A percentile compares a stretch with the other conserved stretches of the same genome.
phyloP scores from a whole-genome alignment of 495 filamentous ascomycete species.

The Friedmanniomyces endolithicus region DNA sequence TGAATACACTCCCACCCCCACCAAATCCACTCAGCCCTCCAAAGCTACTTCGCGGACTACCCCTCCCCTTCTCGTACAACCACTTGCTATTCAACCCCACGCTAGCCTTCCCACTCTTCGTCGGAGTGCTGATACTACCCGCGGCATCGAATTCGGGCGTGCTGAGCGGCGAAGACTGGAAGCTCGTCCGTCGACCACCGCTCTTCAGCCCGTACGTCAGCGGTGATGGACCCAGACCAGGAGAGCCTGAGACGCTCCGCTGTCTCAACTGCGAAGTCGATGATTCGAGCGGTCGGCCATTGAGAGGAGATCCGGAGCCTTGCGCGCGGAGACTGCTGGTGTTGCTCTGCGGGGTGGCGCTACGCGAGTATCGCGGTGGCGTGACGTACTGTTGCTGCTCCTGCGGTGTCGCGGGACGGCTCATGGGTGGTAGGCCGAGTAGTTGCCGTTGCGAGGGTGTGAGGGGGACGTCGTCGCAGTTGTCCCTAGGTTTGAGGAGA shows the following conservation, averaged over 20 bases:
- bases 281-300: constrained; percentile 22
- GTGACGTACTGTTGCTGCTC: constrained; percentile 56
- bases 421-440: constrained; percentile 64
- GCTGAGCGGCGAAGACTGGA: constrained; percentile 36
- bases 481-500: constrained; percentile 55
- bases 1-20: constrained; percentile 7
- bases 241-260: background rate
- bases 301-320: constrained; percentile 41
- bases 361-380: constrained; percentile 75
- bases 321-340: constrained; percentile 37
- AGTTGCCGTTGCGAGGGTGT: constrained; percentile 79
- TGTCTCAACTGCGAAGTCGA: background rate
- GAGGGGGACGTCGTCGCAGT: constrained; percentile 78
- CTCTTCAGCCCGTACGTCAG: background rate
- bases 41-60: constrained; percentile 30
- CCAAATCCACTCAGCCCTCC: constrained; percentile 6
- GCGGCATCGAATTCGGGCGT: constrained; percentile 36
- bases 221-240: constrained; percentile 28
- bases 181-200: constrained; percentile 43
- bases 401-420: constrained; percentile 50
- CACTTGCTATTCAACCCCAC: constrained; percentile 77
- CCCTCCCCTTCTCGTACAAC: constrained; percentile 69
- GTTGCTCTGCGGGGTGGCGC: constrained; percentile 43
- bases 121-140: constrained; percentile 42
- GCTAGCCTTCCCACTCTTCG: constrained; percentile 50